Evolutionary conservation across 2,329 filamentous ascomycete species (phyloP).

Genomic region (Arthrobotrys conoides): DNA sequence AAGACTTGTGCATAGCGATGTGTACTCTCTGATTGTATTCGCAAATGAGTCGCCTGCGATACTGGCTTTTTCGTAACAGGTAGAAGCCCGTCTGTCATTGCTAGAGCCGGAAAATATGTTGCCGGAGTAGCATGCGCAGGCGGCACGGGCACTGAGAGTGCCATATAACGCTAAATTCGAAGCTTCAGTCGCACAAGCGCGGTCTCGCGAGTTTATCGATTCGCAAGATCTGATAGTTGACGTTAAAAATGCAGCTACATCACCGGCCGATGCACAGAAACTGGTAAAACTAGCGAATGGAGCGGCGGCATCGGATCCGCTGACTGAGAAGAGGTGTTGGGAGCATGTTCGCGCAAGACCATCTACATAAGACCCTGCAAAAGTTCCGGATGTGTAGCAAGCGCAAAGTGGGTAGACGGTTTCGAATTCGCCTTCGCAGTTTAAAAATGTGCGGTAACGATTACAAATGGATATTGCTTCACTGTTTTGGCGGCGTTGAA

Average conservation of each 20-base stretch:
- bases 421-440: constrained; percentile 28
- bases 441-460: constrained; percentile 17
- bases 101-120: constrained; percentile 15
- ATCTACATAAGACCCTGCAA: constrained; percentile 29
- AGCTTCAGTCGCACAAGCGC: constrained; percentile 14
- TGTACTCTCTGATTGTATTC: constrained; percentile 20
- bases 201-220: constrained; percentile 13
- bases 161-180: constrained; percentile 30
- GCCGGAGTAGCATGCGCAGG: constrained; percentile 45
- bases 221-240: constrained; percentile 27
- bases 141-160: constrained; percentile 35
- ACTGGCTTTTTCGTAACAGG: constrained; percentile 33
- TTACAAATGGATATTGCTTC: constrained; percentile 11
- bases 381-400: constrained; percentile 42
- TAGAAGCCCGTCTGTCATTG: constrained; percentile 31
- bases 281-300: constrained; percentile 34
- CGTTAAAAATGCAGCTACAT: constrained; percentile 10
- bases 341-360: constrained; percentile 32
- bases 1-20: constrained; percentile 31
- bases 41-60: constrained; percentile 9
- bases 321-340: constrained; percentile 19
- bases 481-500: constrained; percentile 33
- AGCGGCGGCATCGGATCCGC: constrained; percentile 11
- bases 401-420: constrained; percentile 38
- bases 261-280: constrained; percentile 36